A percentile compares a stretch with the other conserved stretches of the same genome.
Evolutionary conservation across 495 filamentous ascomycete genomes (phyloP).

Genomic region (Neurospora pannonica): DNA sequence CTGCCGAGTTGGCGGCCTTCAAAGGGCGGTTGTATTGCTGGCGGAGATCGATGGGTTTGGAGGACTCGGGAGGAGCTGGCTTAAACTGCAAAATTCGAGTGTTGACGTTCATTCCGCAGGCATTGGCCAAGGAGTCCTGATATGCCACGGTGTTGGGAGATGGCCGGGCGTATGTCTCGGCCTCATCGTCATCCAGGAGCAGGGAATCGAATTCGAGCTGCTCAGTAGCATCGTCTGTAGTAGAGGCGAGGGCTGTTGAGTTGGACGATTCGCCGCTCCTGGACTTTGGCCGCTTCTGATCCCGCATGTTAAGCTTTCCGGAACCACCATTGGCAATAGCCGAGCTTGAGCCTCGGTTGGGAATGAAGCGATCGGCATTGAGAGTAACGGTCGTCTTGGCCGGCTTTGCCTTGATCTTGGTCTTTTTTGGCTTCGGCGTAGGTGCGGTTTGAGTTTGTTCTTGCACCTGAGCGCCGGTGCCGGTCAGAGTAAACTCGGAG

Average conservation of each 20-base stretch:
- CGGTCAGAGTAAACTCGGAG: constrained; percentile 84
- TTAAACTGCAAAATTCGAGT: constrained; percentile 98
- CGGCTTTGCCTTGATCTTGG: constrained; percentile 50
- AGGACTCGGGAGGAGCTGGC: constrained; percentile 90
- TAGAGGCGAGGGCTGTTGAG: constrained; percentile 51
- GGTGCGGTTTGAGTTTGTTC: constrained; percentile 55
- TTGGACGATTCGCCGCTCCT: constrained; percentile 57
- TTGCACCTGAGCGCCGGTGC: constrained; percentile 47
- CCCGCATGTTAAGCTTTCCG: constrained; percentile 60
- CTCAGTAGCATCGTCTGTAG: constrained; percentile 67
- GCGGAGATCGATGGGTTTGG: constrained; percentile 93
- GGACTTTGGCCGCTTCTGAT: constrained; percentile 59
- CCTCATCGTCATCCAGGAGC: constrained; percentile 49
- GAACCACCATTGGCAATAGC: constrained; percentile 73
- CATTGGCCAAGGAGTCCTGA: constrained; percentile 80
- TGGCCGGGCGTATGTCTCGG: constrained; percentile 56
- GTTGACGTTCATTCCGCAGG: constrained; percentile 86
- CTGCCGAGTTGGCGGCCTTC: constrained; percentile 61
- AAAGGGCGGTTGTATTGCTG: constrained; percentile 97
- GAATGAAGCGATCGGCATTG: constrained; percentile 92
- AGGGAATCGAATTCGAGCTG: neutral
- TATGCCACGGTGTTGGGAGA: constrained; percentile 84
- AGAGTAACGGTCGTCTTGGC: constrained; percentile 75
- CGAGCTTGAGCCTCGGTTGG: constrained; percentile 81
- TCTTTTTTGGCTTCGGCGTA: constrained; percentile 53